Evolutionary conservation across 257 asterid genomes (phyloP), one percentile per base, ranked within the genome.

Genomic region (Ajuga chamaepitys): DNA sequence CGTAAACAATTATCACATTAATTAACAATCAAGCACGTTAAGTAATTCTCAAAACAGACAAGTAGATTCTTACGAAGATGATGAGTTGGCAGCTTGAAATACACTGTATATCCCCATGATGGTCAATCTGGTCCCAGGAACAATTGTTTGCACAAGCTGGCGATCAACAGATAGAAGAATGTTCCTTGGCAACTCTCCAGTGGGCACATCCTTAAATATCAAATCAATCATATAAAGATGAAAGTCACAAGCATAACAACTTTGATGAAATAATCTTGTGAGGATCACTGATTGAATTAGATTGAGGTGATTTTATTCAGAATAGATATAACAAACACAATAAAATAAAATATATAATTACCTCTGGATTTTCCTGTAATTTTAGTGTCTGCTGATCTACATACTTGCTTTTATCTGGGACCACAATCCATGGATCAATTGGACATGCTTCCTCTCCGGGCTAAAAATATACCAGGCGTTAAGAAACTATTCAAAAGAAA

Each of bases 91-190:
- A 68, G 97, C 95, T 72, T 94, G 99, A 68, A 90, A 94, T 66
- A 94, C 84, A 53, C 99, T 94, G 80, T 88, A 94, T 57, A 94
- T 94, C 32, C 99, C 99, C 95, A 94, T 84, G 53, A 94, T 74
- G 56, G 97, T 87, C 81, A 94, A 77, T 80, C 99, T 94, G 45
- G 95, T 89, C 59, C 97, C 99, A 52, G 99, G 99, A 70, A 94
- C 99, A 77, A 94, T 90, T 73, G 99, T 89, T 80, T 94, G 99
- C 78, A 90, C 99, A 64, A 94, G 95, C 80, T 90, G 99, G 53
- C 97, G 95, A 78, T 94, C 99, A 66, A 94, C 57, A 12, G 99
- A 94, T 48, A 94, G 83, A 66, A 94, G 99, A 75, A 94, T 85
- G 80, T 94, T 94, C 67, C 99, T 90, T 45, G 99, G 99, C 63